Evolutionary conservation across 192 early-diverging fungal genomes (phyloP).

Genomic region (Backusella sp.): DNA sequence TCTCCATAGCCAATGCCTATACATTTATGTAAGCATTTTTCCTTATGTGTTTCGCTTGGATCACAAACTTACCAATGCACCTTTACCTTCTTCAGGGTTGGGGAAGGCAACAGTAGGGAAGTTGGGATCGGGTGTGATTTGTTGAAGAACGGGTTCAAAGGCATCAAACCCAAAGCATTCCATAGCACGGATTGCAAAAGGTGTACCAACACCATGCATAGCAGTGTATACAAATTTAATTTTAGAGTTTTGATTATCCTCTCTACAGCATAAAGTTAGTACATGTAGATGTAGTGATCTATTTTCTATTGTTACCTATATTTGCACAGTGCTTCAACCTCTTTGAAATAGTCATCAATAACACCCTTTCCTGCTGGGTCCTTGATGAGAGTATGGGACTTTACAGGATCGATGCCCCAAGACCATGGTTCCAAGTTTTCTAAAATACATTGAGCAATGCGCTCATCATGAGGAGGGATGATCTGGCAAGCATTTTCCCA

Average conservation of each 20-base stretch:
- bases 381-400: conserved; percentile 44
- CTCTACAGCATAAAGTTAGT: conserved; percentile 20
- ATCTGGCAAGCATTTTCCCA: conserved; percentile 93
- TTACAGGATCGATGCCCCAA: conserved; percentile 67
- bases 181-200: conserved; percentile 70
- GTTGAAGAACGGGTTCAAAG: conserved; percentile 63
- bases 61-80: conserved; percentile 58
- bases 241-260: conserved; percentile 42
- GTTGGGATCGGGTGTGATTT: conserved; percentile 81
- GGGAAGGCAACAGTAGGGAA: conserved; percentile 90
- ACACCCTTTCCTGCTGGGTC: conserved; percentile 60
- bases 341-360: conserved; percentile 70
- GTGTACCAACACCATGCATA: conserved; percentile 93
- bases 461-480: conserved; percentile 82
- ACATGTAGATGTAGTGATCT: neutral
- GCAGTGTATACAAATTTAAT: conserved; percentile 85
- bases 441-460: conserved; percentile 72
- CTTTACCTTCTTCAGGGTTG: conserved; percentile 88
- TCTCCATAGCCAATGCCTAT: conserved; percentile 62
- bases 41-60: neutral
- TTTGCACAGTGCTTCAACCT: conserved; percentile 44
- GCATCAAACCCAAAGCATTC: conserved; percentile 67
- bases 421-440: conserved; percentile 65
- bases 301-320: conserved; percentile 10
- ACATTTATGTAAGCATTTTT: neutral